Conservation (phyloP, 2,329 filamentous ascomycete genomes). For the Endothia cerciana region DNA sequence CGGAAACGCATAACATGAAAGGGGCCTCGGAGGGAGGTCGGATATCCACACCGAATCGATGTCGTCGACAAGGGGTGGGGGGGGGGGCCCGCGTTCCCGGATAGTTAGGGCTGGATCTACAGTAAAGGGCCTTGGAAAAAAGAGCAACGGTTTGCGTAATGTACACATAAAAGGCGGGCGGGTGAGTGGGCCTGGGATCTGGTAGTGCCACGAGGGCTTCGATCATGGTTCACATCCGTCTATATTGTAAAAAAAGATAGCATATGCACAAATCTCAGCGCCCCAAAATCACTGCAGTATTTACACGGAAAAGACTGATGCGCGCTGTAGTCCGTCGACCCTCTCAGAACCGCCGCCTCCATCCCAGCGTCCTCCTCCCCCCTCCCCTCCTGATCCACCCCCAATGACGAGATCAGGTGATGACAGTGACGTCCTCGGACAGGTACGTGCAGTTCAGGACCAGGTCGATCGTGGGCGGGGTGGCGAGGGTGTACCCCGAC, state of each 20-base stretch:
- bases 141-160: too few relatives aligned
- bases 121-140: too few relatives aligned
- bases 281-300: neutral
- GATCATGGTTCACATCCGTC: too few relatives aligned
- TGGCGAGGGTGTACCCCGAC: neutral
- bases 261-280: too few relatives aligned
- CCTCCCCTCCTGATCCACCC: neutral
- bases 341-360: too few relatives aligned
- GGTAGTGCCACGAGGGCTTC: too few relatives aligned
- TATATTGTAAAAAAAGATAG: too few relatives aligned
- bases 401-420: neutral
- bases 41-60: neutral
- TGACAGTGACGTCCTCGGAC: conserved; percentile 7
- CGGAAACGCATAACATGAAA: neutral
- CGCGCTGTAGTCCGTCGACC: neutral
- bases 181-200: neutral
- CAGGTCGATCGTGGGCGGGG: conserved; percentile 11
- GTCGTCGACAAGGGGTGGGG: neutral
- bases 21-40: neutral
- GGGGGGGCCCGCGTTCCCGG: neutral
- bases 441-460: neutral
- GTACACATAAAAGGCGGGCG: too few relatives aligned
- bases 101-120: too few relatives aligned
- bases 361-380: too few relatives aligned
- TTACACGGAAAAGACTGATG: neutral